Conservation (phyloP, 2,329 filamentous ascomycete species). For the Capronia epimyces region DNA sequence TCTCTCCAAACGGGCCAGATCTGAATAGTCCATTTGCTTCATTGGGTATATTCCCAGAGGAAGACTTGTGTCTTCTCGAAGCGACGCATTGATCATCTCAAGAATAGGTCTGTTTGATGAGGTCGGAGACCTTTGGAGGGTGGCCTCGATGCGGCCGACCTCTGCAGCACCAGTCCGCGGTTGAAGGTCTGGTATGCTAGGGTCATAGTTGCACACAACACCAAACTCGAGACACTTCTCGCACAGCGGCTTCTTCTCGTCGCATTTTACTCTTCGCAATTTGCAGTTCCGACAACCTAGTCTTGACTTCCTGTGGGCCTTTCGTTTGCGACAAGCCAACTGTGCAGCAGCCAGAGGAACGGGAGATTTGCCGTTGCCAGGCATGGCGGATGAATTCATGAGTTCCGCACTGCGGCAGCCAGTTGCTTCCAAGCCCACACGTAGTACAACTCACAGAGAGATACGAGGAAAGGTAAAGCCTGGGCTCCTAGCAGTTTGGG, state of each 20-base stretch:
- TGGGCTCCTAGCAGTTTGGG: no score
- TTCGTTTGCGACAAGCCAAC: conserved; percentile 9
- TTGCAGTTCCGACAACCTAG: conserved; percentile 50
- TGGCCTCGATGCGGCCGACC: not conserved
- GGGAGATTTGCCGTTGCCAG: not conserved
- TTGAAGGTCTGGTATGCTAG: conserved; percentile 31
- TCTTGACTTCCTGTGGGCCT: conserved; percentile 37
- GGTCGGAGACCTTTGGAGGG: conserved; percentile 4
- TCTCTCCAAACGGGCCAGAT: conserved; percentile 12
- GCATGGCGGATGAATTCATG: not conserved
- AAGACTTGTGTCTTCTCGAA: not conserved
- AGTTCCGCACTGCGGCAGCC: not conserved
- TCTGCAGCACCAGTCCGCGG: conserved; percentile 28
- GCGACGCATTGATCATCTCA: conserved; percentile 5
- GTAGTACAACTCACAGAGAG: no score
- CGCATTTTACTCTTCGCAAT: conserved; percentile 49
- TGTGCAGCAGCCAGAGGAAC: not conserved
- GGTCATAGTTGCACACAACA: conserved; percentile 43
- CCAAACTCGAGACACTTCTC: conserved; percentile 42
- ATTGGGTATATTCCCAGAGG: not conserved
- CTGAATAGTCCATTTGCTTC: conserved; percentile 9
- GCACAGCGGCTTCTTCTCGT: conserved; percentile 45
- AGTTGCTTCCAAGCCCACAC: no score
- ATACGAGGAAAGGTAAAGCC: no score
- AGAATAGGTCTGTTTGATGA: conserved; percentile 3